A percentile compares a stretch with the other conserved stretches of the same genome.
These are phyloP conservation scores for Hemileia vastatrix DNA, from an alignment of 1,284 basidiomycete species.

Conservation along the genomic window DNA sequence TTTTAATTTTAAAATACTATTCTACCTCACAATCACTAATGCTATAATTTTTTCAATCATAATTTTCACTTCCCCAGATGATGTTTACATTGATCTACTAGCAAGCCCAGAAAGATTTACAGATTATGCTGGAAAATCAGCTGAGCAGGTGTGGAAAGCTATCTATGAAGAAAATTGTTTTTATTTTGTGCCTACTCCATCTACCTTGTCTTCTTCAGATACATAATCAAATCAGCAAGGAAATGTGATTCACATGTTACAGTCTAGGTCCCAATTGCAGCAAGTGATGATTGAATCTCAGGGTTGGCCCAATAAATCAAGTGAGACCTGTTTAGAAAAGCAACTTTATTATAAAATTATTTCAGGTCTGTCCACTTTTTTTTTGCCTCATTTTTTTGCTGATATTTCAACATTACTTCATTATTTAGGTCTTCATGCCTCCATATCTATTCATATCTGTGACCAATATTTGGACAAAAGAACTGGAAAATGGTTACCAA, in stretches of 20 bases:
- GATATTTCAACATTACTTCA: neutral
- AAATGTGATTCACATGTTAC: conserved; percentile 23
- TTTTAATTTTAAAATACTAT: no score
- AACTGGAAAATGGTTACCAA: conserved; percentile 91
- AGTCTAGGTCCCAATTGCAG: neutral
- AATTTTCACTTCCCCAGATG: conserved; percentile 51
- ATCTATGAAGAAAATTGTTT: conserved; percentile 99
- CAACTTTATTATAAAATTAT: conserved; percentile 93
- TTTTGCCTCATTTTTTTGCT: neutral
- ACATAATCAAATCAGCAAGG: conserved; percentile 20
- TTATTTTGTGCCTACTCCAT: conserved; percentile 48
- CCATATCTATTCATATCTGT: conserved; percentile 95
- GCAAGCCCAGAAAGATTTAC: conserved; percentile 93
- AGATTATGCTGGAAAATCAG: conserved; percentile 78
- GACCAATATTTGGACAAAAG: conserved; percentile 78
- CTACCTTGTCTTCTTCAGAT: conserved; percentile 26
- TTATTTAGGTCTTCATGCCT: conserved; percentile 77
- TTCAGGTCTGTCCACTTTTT: conserved; percentile 56
- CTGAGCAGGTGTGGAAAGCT: conserved; percentile 80
- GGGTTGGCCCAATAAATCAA: conserved; percentile 36
- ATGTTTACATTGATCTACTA: conserved; percentile 84
- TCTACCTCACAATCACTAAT: conserved; percentile 4
- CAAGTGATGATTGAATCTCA: no score
- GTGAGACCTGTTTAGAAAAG: conserved; percentile 72
- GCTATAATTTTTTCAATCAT: conserved; percentile 45